Base-by-base conservation (phyloP, 2,329 filamentous ascomycete species). In the Fusarium nelsonii region DNA sequence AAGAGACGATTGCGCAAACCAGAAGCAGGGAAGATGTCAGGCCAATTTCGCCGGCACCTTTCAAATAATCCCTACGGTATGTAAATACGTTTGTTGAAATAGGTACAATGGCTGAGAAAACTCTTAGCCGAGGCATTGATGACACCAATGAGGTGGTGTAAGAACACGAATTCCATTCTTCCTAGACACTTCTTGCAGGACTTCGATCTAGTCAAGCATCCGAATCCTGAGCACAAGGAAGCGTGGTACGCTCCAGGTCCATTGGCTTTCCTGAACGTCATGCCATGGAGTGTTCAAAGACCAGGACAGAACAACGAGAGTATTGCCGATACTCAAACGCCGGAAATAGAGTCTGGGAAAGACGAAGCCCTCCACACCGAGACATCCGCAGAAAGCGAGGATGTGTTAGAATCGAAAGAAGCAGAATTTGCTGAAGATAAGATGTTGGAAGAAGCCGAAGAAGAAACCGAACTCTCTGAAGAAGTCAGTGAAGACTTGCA, bases 31-130 rank as follows among this genome's bases (percentile, higher is more conserved):
- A 77, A 67, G 32, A 72, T 75, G 0, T 70, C 60, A 3, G 81
- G 78, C 14, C 78, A 83, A 4, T 87, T 92, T 62, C 87, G 90
- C 73, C 82, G 81, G 58, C 84, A 87, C 61, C 79, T 93, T 3
- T 81, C 80, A 32, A 82, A 83, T 37, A 94, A 92, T 68, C 83
- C 89, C 4, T 93, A 87, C 70, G 91, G 90, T 91, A 80, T 32
- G 80, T 14, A 37, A 23, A 8, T 37, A n/a, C 23, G 26, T 51
- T 23, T 18, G 15, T 15, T 16, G 15, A 7, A 39, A 18, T 18
- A 15, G 2, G 26, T 14, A 18, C 3, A n/a, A n/a, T 15, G 16
- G 30, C 57, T 63, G 51, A 50, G 40, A 23, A 39, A 54, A 7
- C 14, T 4, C 33, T 28, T 56, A 91, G 90, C 91, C 4, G 84